Conservation (phyloP, 805 yeast species). For the Kurtzmaniella cleridarum region DNA sequence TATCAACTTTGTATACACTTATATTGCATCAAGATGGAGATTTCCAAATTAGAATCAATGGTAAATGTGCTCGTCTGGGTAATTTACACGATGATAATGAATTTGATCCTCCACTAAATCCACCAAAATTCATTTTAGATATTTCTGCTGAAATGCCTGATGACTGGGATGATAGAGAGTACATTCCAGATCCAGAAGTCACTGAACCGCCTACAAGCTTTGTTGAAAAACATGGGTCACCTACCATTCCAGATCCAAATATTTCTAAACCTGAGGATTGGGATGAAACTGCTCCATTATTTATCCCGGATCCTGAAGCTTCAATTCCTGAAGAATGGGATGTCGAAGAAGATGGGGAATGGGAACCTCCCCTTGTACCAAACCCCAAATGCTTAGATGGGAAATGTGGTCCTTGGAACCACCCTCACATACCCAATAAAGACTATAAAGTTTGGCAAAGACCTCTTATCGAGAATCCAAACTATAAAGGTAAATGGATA, state of each 20-base stretch:
- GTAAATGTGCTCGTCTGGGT: conserved; percentile 68
- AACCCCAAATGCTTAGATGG: conserved; percentile 68
- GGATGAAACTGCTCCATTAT: conserved; percentile 59
- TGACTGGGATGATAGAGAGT: conserved; percentile 73
- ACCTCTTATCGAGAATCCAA: conserved; percentile 67
- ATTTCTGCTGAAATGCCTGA: conserved; percentile 58
- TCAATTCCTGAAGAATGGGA: conserved; percentile 76
- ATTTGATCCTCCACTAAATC: conserved; percentile 62
- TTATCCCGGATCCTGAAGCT: conserved; percentile 64
- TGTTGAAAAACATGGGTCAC: conserved; percentile 65
- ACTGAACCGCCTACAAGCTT: conserved; percentile 75
- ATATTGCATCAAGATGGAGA: conserved; percentile 59
- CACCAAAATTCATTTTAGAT: conserved; percentile 54
- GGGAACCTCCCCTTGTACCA: conserved; percentile 63
- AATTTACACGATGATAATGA: conserved; percentile 46
- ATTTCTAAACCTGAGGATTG: conserved; percentile 72
- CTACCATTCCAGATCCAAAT: conserved; percentile 57
- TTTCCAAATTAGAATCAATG: conserved; percentile 79
- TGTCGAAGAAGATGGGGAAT: conserved; percentile 84
- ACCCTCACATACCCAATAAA: conserved; percentile 64
- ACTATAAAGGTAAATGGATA: conserved; percentile 72
- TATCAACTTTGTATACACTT: conserved; percentile 71
- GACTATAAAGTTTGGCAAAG: conserved; percentile 77
- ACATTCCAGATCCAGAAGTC: conserved; percentile 63
- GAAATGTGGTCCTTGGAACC: conserved; percentile 82